A percentile compares a stretch with the other conserved stretches of the same genome.
Conservation (phyloP, 176 grass and related monocot species). For the Musa schizocarpa region DNA sequence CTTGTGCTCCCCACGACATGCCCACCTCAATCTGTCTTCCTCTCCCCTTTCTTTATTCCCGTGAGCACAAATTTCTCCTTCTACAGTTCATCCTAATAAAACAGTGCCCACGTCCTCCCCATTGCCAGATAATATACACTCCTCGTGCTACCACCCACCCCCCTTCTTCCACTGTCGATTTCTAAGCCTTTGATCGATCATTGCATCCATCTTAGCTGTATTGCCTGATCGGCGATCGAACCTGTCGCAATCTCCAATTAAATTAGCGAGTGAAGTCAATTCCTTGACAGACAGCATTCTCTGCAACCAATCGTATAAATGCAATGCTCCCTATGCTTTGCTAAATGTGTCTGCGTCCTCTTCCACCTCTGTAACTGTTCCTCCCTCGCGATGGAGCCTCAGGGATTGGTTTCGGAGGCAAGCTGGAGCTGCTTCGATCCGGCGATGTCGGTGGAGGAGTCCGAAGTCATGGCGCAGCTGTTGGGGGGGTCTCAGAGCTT, state of each 20-base stretch:
- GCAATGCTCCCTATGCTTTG: neutral
- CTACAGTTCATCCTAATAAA: neutral
- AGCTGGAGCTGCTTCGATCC: slow-evolving; percentile 33
- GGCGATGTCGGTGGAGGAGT: slow-evolving; percentile 30
- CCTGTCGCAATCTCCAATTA: neutral
- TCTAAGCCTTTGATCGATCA: neutral
- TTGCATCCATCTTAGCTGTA: neutral
- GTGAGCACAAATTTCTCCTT: neutral
- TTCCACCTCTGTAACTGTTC: slow-evolving; percentile 20
- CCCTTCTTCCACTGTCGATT: neutral
- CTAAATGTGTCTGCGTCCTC: neutral
- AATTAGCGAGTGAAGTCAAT: neutral
- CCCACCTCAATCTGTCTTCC: neutral
- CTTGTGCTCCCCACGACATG: neutral
- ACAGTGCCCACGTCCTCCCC: neutral
- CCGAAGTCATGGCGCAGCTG: slow-evolving; percentile 45
- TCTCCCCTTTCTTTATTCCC: neutral
- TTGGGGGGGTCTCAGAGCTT: slow-evolving; percentile 31
- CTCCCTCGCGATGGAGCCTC: slow-evolving; percentile 41
- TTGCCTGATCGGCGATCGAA: neutral
- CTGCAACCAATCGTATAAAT: neutral
- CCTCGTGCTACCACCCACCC: neutral
- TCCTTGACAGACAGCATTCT: neutral
- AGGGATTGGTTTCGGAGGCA: slow-evolving; percentile 31
- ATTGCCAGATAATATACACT: neutral